Base-by-base conservation (phyloP, 805 yeast species). In the Candida manassasensis region DNA sequence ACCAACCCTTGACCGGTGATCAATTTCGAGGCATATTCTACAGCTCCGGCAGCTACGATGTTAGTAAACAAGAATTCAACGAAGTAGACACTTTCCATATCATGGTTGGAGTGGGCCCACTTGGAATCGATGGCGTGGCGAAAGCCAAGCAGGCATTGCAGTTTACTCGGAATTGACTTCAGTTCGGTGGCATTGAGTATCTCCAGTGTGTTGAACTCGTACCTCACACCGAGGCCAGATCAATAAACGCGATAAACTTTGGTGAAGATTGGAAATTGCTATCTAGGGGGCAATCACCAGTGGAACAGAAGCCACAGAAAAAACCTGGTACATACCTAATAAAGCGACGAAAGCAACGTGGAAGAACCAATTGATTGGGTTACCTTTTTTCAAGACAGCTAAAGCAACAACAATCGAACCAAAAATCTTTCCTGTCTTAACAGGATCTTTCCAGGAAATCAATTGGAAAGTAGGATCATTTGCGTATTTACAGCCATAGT, bases 1-100 rank as follows among this genome's bases (percentile, higher is more conserved):
- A 90, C 81, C 43, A 89, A 71, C 13, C 97, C 96, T 53, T 71
- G 68, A 45, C 96, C 96, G 33, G 84, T 72, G 46, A 82, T 61
- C 28, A 77, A 49, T 54, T 82, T 82, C 42, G 95, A 83, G 38
- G 71, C 69, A 53, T 80, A 84, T 67, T 89, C 97, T 37, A 81
- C 84, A 38, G 75, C 69, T 35, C 88, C 93, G 33, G 90, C 73
- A 19, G 42, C 70, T 13, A 35, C 30, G n/a, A 22, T 28, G 57
- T 54, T 55, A 53, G 59, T 52, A 54, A 15, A 13, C 19, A 19
- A 26, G 17, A 36, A 19, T 14, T 24, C 7, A 10, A 26, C 10
- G 14, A 14, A 19, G 25, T 10, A 17, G 11, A 19, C n/a, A n/a
- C n/a, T n/a, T n/a, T n/a, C n/a, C n/a, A n/a, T n/a, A n/a, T n/a